These are phyloP conservation scores for Conticribra weissflogii DNA, from an alignment of 108 stramenopile species.

Conservation along the genomic window DNA sequence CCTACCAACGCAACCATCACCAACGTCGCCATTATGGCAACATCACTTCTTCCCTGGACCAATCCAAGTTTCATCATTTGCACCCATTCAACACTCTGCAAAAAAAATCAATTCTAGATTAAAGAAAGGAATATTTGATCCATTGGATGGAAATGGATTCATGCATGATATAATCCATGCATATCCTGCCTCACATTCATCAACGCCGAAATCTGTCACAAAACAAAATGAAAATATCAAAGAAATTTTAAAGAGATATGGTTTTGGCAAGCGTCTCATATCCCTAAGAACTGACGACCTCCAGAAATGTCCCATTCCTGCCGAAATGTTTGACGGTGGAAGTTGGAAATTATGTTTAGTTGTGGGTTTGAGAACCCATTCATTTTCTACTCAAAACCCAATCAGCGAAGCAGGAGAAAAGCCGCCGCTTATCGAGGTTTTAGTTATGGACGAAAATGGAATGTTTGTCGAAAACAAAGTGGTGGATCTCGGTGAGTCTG, in stretches of 20 bases:
- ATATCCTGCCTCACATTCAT: background rate
- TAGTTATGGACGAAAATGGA: slow-evolving; percentile 22
- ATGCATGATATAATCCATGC: too few species aligned
- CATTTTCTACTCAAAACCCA: slow-evolving; percentile 13
- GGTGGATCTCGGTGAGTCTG: slow-evolving; percentile 39
- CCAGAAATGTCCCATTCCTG: slow-evolving; percentile 19
- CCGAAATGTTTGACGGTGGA: slow-evolving; percentile 46
- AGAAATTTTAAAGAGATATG: slow-evolving; percentile 16
- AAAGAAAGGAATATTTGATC: too few species aligned
- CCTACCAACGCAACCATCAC: too few species aligned
- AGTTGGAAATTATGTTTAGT: slow-evolving; percentile 46
- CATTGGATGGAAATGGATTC: too few species aligned
- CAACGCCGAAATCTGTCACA: background rate
- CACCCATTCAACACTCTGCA: too few species aligned
- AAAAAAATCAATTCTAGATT: too few species aligned
- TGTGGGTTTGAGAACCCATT: slow-evolving; percentile 16
- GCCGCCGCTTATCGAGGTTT: slow-evolving; percentile 35
- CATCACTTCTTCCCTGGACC: too few species aligned
- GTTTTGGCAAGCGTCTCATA: slow-evolving; percentile 29
- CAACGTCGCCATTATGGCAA: too few species aligned
- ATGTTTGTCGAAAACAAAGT: slow-evolving; percentile 22
- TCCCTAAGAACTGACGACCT: slow-evolving; percentile 6
- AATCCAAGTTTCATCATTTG: too few species aligned
- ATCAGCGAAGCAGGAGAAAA: background rate
- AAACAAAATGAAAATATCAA: slow-evolving; percentile 3